Percentiles rank a stretch among this genome's conserved stretches.
Conservation (phyloP, 805 yeast genomes). For the Kodamaea kaohsiungensis region DNA sequence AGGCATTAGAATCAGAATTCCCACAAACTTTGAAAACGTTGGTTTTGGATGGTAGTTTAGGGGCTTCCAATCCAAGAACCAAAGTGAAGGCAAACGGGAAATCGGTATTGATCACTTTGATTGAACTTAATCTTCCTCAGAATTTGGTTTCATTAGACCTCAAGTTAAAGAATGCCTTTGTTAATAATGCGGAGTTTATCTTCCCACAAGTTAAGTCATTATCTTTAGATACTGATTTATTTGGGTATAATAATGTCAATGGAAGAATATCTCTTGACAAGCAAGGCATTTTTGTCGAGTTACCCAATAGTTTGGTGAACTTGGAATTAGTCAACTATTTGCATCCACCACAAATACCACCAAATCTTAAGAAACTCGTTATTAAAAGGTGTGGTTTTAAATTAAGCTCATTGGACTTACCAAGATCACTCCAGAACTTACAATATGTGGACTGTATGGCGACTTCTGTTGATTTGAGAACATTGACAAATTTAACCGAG, state of each 20-base stretch:
- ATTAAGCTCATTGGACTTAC: background rate
- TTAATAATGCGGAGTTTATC: background rate
- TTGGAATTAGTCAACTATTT: background rate
- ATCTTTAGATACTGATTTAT: background rate
- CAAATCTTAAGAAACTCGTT: background rate
- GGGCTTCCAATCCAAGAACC: background rate
- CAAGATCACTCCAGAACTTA: background rate
- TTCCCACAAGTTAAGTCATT: background rate
- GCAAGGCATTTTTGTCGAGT: background rate
- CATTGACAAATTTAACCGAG: background rate
- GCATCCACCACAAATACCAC: background rate
- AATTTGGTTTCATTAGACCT: background rate
- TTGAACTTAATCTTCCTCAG: background rate
- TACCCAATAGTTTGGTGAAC: background rate
- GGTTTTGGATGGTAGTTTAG: background rate
- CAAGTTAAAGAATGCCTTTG: background rate
- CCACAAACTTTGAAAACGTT: background rate
- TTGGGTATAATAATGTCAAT: background rate
- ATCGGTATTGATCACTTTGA: background rate
- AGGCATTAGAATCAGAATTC: background rate
- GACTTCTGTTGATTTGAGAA: background rate
- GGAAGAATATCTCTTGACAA: background rate
- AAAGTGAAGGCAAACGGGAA: background rate
- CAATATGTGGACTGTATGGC: background rate
- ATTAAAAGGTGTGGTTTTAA: background rate